These are phyloP conservation scores for Kwoniella botswanensis DNA, from an alignment of 768 basidiomycete genomes.

Conservation along the genomic window DNA sequence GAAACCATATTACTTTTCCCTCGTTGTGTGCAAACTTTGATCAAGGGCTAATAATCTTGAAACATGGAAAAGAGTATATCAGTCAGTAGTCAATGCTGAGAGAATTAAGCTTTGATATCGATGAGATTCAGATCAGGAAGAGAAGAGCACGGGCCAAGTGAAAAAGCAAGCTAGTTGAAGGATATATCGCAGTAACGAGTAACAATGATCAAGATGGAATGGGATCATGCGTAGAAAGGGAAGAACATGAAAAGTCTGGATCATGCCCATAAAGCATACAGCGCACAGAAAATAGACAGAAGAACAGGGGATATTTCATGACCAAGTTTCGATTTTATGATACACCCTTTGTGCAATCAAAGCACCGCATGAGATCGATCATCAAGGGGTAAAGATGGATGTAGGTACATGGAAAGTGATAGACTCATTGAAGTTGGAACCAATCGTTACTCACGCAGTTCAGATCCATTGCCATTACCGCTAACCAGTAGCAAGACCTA, in stretches of 20 bases:
- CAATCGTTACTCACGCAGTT: no score
- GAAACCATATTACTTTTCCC: slow-evolving; percentile 6
- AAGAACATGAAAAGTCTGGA: not conserved
- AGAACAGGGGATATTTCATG: not conserved
- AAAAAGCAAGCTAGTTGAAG: not conserved
- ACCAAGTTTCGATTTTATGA: not conserved
- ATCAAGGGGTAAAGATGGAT: not conserved
- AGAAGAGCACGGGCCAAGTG: not conserved
- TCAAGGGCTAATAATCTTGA: not conserved
- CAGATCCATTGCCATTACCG: no score
- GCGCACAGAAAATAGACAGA: not conserved
- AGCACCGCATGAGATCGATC: not conserved
- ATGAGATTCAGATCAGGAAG: not conserved
- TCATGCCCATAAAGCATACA: not conserved
- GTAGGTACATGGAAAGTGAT: not conserved
- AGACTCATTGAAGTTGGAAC: no score
- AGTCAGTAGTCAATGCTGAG: not conserved
- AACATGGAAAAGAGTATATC: slow-evolving; percentile 1
- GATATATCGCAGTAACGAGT: not conserved
- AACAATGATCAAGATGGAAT: not conserved
- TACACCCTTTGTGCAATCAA: not conserved
- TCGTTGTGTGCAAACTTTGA: not conserved
- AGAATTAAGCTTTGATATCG: not conserved
- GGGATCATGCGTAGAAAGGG: not conserved
- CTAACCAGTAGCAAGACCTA: not conserved